phyloP scores from a whole-genome alignment of 768 basidiomycete genomes.

The Suillus plorans region DNA sequence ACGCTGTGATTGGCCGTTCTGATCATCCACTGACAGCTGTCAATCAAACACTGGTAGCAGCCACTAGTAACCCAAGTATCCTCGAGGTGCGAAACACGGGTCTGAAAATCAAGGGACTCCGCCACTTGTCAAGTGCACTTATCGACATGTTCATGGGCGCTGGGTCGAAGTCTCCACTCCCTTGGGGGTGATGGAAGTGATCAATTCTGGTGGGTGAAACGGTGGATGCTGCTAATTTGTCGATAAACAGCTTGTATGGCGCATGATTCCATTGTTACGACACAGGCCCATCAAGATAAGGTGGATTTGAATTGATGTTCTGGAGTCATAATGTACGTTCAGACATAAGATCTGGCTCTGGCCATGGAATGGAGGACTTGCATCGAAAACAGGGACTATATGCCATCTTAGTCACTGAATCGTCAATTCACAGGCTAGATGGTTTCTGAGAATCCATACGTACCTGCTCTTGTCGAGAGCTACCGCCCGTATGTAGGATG shows the following conservation, averaged over 20 bases:
- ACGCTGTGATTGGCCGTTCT: not conserved
- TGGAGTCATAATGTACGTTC: not conserved
- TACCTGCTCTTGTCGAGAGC: not conserved
- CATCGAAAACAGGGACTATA: not conserved
- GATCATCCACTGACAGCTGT: not conserved
- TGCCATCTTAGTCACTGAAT: not conserved
- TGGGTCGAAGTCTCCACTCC: not conserved
- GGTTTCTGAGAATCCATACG: not conserved
- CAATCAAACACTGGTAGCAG: not conserved
- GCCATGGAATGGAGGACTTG: not conserved
- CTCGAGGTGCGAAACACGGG: not conserved
- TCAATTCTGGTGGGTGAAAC: not conserved
- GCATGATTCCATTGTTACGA: not conserved
- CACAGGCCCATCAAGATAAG: not conserved
- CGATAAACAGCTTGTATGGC: not conserved
- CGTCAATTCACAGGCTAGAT: not conserved
- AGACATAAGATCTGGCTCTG: not conserved
- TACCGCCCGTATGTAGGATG: not conserved
- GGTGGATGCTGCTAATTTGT: not conserved
- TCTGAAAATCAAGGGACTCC: not conserved
- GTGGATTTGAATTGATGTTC: not conserved
- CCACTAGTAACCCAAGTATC: not conserved
- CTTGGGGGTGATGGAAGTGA: not conserved
- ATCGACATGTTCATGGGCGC: not conserved
- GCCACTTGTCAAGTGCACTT: not conserved